phyloP scores from a whole-genome alignment of 2,329 filamentous ascomycete genomes.

The Septoria petroselini region DNA sequence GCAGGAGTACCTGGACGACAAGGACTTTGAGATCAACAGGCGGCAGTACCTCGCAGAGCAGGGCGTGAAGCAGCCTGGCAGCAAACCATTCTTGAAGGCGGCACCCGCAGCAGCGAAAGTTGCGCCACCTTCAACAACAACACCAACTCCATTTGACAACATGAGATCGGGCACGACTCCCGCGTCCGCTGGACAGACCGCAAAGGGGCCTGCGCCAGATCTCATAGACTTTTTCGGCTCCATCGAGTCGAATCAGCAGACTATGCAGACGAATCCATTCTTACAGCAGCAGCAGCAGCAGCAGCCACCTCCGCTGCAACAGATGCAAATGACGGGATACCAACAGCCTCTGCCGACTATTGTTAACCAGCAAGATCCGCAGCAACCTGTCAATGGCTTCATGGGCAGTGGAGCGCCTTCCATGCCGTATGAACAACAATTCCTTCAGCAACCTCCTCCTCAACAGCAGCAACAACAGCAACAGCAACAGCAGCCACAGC shows the following conservation, averaged over 20 bases:
- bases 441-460: constrained; percentile 19
- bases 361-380: constrained; percentile 15
- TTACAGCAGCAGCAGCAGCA: constrained; percentile 29
- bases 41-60: constrained; percentile 88
- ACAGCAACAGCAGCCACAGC: constrained; percentile 39
- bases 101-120: constrained; percentile 41
- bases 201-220: constrained; percentile 68
- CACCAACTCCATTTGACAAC: constrained; percentile 25
- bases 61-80: constrained; percentile 60
- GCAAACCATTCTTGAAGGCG: constrained; percentile 40
- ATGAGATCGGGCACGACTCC: constrained; percentile 25
- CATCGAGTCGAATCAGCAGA: constrained; percentile 82
- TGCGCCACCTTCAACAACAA: constrained; percentile 39
- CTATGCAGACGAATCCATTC: constrained; percentile 42
- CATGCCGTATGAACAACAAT: constrained; percentile 42
- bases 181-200: constrained; percentile 25
- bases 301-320: constrained; percentile 23
- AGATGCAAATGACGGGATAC: constrained; percentile 43
- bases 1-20: constrained; percentile 90
- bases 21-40: constrained; percentile 90
- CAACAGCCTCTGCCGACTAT: constrained; percentile 33
- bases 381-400: constrained; percentile 31
- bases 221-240: constrained; percentile 94
- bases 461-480: constrained; percentile 22
- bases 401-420: constrained; percentile 18